A percentile compares a stretch with the other conserved stretches of the same genome.
phyloP scores from a whole-genome alignment of 495 filamentous ascomycete species.

The Eremomyces bilateralis region DNA sequence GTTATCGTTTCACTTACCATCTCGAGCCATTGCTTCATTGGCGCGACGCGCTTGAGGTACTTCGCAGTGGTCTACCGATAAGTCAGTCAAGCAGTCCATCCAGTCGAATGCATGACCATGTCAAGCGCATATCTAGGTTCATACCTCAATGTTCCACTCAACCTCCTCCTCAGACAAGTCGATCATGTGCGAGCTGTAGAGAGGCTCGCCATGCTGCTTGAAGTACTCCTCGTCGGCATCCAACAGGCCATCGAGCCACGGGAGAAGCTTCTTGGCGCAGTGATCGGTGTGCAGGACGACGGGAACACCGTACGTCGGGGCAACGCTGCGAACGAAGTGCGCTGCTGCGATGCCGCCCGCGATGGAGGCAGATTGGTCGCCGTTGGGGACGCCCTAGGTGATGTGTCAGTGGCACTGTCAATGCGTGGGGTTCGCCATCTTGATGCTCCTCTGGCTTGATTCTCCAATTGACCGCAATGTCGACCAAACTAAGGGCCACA shows the following conservation, averaged over 20 bases:
- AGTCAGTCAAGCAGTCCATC: no score
- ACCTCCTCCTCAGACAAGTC: conserved; percentile 69
- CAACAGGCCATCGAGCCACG: conserved; percentile 93
- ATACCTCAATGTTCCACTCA: conserved; percentile 87
- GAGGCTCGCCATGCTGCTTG: conserved; percentile 75
- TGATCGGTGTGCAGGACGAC: conserved; percentile 76
- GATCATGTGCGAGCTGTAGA: conserved; percentile 96
- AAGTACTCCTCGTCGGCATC: conserved; percentile 81
- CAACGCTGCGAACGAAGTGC: conserved; percentile 79
- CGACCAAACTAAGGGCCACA: background rate
- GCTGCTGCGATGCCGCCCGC: conserved; percentile 71
- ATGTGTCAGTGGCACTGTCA: background rate
- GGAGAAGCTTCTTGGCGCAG: conserved; percentile 40
- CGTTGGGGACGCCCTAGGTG: conserved; percentile 51
- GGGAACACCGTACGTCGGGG: conserved; percentile 71
- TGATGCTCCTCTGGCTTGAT: no score
- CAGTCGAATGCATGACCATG: no score
- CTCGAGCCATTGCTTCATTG: conserved; percentile 97
- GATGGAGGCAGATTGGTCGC: conserved; percentile 70
- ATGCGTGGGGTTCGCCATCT: background rate
- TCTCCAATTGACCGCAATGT: no score
- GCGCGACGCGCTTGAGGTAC: conserved; percentile 76
- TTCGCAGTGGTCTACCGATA: conserved; percentile 64
- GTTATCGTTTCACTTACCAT: conserved; percentile 39
- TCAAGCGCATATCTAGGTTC: no score